These are phyloP conservation scores for Fusarium heterosporum DNA, from an alignment of 2,329 filamentous ascomycete species.

Conservation along the genomic window DNA sequence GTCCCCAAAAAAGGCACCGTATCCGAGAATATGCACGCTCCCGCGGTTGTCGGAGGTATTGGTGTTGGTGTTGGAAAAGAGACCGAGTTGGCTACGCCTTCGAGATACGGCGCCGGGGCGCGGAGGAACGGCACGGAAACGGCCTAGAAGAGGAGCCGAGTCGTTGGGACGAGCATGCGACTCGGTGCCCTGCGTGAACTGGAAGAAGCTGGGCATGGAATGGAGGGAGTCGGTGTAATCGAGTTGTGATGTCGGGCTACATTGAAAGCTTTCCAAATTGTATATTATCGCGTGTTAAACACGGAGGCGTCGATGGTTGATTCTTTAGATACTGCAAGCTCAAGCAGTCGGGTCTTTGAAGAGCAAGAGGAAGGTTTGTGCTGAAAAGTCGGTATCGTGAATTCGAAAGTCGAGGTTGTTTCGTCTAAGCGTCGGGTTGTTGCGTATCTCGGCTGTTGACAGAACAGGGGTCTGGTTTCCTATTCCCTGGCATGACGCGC, in stretches of 20 bases:
- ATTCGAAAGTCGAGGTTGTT: constrained; percentile 18
- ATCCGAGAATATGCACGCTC: constrained; percentile 66
- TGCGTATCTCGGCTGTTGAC: constrained; percentile 32
- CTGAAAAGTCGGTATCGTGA: constrained; percentile 25
- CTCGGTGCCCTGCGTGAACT: constrained; percentile 74
- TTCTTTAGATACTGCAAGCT: background rate
- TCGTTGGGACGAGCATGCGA: constrained; percentile 65
- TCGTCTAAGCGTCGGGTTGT: constrained; percentile 21
- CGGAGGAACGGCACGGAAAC: constrained; percentile 72
- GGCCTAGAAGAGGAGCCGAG: constrained; percentile 70
- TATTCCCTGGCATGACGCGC: constrained; percentile 29
- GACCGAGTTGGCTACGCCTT: constrained; percentile 53
- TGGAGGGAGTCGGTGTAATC: constrained; percentile 28
- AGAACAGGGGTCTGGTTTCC: constrained; percentile 33
- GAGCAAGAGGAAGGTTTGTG: background rate
- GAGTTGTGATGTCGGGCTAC: constrained; percentile 33
- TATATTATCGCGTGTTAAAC: background rate
- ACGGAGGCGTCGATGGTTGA: background rate
- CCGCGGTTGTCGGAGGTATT: constrained; percentile 55
- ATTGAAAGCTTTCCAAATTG: constrained; percentile 27
- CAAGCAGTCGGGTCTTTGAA: background rate
- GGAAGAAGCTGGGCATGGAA: constrained; percentile 73
- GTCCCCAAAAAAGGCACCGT: constrained; percentile 63
- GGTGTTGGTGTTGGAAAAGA: constrained; percentile 54
- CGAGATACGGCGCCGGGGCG: constrained; percentile 49